Evolutionary conservation across 805 yeast genomes (phyloP).

Genomic region (Yarrowia sp.): DNA sequence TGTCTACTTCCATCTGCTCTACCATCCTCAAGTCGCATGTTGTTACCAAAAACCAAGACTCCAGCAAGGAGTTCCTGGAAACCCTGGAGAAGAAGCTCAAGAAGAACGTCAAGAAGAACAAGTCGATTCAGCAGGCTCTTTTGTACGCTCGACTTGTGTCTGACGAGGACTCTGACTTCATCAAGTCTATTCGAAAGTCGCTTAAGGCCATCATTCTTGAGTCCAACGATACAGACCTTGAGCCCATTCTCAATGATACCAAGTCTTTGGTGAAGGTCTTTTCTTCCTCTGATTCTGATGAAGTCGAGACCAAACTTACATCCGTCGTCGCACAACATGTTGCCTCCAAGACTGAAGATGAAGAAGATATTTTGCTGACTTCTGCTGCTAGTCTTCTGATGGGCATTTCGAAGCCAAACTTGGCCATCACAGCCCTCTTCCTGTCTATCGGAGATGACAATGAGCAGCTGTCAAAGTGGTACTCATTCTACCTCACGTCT

Average conservation of each 20-base stretch:
- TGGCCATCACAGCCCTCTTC: conserved; percentile 15
- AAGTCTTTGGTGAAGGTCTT: conserved; percentile 14
- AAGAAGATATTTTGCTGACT: background rate
- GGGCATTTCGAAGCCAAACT: conserved; percentile 16
- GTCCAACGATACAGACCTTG: background rate
- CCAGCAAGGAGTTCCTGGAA: conserved; percentile 5
- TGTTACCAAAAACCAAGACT: background rate
- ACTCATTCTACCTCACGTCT: background rate
- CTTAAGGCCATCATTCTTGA: conserved; percentile 3
- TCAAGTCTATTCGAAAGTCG: conserved; percentile 15
- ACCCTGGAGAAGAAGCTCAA: conserved; percentile 15
- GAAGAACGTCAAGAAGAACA: conserved; percentile 12
- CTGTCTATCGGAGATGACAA: background rate
- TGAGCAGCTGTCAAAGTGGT: background rate
- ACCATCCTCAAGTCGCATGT: background rate
- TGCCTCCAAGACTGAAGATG: background rate
- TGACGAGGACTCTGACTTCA: conserved; percentile 2
- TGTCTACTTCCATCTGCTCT: conserved; percentile 3
- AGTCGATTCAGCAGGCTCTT: conserved; percentile 10
- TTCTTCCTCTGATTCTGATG: background rate
- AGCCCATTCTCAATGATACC: background rate
- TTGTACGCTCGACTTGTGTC: conserved; percentile 18
- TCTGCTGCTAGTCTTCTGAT: background rate
- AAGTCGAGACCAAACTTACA: background rate
- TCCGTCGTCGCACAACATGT: background rate